phyloP scores from a whole-genome alignment of 2,329 filamentous ascomycete genomes.

The Ceratocystis destructans region DNA sequence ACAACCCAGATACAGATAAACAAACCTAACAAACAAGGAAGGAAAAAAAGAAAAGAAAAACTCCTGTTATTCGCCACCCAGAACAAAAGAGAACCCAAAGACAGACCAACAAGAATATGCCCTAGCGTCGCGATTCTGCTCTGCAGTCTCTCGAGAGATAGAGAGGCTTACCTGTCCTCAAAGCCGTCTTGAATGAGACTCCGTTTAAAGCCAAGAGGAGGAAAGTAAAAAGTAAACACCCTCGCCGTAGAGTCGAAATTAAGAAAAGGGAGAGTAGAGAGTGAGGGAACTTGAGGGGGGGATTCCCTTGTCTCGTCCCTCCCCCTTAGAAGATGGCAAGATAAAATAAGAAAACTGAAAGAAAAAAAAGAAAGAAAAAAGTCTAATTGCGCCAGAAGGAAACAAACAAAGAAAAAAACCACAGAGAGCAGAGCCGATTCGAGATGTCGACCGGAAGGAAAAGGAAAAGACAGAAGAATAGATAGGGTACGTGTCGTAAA shows the following conservation, averaged over 20 bases:
- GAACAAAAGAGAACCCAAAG: not conserved
- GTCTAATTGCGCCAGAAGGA: not conserved
- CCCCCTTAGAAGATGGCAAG: not conserved
- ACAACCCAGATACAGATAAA: not conserved
- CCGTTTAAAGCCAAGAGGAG: too few species aligned
- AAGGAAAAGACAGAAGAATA: not conserved
- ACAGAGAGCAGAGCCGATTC: not conserved
- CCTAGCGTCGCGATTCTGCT: too few species aligned
- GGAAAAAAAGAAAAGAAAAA: not conserved
- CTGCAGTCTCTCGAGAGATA: not conserved
- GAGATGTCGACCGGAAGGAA: not conserved
- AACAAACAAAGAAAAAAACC: not conserved
- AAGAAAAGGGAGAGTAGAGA: not conserved
- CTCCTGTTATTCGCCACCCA: not conserved
- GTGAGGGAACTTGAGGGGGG: not conserved
- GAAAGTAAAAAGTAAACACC: not conserved
- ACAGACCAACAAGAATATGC: not conserved
- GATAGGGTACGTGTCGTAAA: not conserved
- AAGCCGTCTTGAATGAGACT: too few species aligned
- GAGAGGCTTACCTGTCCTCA: not conserved
- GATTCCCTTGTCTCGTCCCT: not conserved
- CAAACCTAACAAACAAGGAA: not conserved
- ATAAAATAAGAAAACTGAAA: not conserved
- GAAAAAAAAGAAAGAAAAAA: not conserved
- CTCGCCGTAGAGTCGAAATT: not conserved